Evolutionary conservation across 1,284 basidiomycete genomes (phyloP).

Genomic region (Cryptococcus amylolentus): DNA sequence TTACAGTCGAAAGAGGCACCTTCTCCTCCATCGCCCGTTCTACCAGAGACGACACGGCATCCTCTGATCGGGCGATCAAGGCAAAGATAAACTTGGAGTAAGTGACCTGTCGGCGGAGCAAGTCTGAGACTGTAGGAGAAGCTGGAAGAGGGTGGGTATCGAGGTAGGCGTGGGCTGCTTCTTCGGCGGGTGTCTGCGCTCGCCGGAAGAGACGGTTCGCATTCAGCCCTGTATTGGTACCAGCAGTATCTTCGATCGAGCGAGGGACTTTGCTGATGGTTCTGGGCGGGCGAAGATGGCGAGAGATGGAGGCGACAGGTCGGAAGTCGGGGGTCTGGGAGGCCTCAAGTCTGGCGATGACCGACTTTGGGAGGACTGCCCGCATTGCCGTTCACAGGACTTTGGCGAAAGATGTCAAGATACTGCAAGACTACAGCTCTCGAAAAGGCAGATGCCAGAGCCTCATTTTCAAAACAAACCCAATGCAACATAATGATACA

Average conservation of each 20-base stretch:
- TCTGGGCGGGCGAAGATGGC: not conserved
- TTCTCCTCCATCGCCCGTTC: constrained; percentile 10
- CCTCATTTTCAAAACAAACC: too few relatives aligned
- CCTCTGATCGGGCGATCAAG: constrained; percentile 15
- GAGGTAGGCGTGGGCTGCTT: constrained; percentile 7
- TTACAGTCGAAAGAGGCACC: constrained; percentile 12
- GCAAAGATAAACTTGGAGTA: constrained; percentile 12
- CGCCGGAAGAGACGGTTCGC: constrained; percentile 1
- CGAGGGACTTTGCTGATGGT: not conserved
- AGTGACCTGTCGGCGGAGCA: constrained; percentile 3
- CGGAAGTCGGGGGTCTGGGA: constrained; percentile 8
- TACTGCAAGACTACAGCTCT: too few relatives aligned
- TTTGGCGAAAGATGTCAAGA: too few relatives aligned
- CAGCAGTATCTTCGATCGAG: too few relatives aligned
- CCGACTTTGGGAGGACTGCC: constrained; percentile 10
- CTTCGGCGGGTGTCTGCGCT: not conserved
- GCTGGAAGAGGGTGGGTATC: constrained; percentile 1
- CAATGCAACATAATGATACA: fast-evolving
- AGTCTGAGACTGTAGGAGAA: not conserved
- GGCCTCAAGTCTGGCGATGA: constrained; percentile 14
- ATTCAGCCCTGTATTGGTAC: not conserved
- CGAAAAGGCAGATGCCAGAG: too few relatives aligned
- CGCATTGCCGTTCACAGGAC: not conserved
- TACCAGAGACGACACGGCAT: constrained; percentile 11
- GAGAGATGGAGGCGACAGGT: constrained; percentile 7